These are phyloP conservation scores for Pythium utonaiense DNA, from an alignment of 352 stramenopile genomes.

Conservation along the genomic window DNA sequence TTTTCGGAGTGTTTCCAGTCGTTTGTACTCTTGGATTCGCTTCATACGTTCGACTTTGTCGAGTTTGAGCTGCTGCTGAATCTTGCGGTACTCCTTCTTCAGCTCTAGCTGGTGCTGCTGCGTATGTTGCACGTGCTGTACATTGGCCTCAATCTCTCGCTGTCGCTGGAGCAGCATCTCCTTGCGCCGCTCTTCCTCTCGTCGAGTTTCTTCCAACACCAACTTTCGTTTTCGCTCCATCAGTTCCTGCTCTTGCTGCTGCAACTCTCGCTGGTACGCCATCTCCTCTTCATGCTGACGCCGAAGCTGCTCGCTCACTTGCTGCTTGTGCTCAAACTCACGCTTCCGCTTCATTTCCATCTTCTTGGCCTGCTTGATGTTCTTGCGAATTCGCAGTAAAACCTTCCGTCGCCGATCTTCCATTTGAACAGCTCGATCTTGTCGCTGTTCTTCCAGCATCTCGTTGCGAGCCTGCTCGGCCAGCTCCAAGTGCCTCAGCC, in stretches of 20 bases:
- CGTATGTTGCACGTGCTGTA: conserved; percentile 62
- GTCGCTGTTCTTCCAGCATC: conserved; percentile 68
- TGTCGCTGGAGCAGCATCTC: conserved; percentile 58
- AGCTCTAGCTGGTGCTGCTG: conserved; percentile 72
- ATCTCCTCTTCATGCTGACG: conserved; percentile 64
- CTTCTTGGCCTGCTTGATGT: conserved; percentile 59
- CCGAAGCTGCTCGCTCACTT: conserved; percentile 47
- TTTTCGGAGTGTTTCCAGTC: conserved; percentile 86
- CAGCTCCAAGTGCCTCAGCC: conserved; percentile 55
- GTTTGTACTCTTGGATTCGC: conserved; percentile 89
- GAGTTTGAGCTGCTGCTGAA: conserved; percentile 81
- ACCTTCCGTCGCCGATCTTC: conserved; percentile 59
- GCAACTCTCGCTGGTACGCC: conserved; percentile 42
- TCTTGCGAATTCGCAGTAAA: conserved; percentile 59
- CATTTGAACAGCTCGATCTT: conserved; percentile 62
- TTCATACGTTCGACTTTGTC: conserved; percentile 92
- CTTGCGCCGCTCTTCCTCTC: conserved; percentile 80
- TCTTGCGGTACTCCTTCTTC: conserved; percentile 78
- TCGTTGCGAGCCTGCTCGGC: conserved; percentile 63
- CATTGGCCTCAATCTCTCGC: conserved; percentile 64
- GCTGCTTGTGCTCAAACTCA: conserved; percentile 62
- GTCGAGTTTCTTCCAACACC: conserved; percentile 58
- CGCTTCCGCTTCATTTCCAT: conserved; percentile 61
- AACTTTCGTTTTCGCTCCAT: conserved; percentile 68
- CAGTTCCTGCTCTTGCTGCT: conserved; percentile 64